Percentiles rank a stretch among this genome's conserved stretches.
Evolutionary conservation across 179 eudicot species (phyloP).

Genomic region (Nepenthes alata): DNA sequence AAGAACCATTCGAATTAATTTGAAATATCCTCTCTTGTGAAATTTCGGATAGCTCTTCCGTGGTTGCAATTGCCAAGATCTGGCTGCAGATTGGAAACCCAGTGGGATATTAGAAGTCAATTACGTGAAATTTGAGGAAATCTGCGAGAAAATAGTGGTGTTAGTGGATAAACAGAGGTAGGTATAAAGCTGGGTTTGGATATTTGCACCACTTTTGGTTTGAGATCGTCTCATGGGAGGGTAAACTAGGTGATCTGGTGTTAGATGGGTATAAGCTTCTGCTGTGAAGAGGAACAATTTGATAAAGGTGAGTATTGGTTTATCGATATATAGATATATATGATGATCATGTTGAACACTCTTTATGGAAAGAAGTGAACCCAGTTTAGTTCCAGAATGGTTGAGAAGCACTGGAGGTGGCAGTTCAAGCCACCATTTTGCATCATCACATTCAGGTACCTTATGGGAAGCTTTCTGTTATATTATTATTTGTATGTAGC

Average conservation of each 20-base stretch:
- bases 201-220: neutral
- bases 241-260: neutral
- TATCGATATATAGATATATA: neutral
- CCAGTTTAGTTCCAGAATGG: constrained; percentile 85
- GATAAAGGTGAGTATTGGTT: constrained; percentile 1
- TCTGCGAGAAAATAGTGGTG: neutral
- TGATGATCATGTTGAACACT: constrained; percentile 38
- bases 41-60: neutral
- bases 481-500: neutral
- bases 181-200: neutral
- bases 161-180: neutral
- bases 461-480: neutral
- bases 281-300: neutral
- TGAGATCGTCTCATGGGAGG: neutral
- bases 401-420: constrained; percentile 46
- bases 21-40: neutral
- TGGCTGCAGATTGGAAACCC: neutral
- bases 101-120: neutral
- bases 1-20: neutral
- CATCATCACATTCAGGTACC: constrained; percentile 50
- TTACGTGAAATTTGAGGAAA: neutral
- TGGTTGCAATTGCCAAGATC: neutral
- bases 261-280: neutral
- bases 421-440: constrained; percentile 42
- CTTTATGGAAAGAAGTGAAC: constrained; percentile 85